These are phyloP conservation scores for Nigrograna mackinnonii DNA, from an alignment of 2,329 filamentous ascomycete genomes.

Conservation along the genomic window DNA sequence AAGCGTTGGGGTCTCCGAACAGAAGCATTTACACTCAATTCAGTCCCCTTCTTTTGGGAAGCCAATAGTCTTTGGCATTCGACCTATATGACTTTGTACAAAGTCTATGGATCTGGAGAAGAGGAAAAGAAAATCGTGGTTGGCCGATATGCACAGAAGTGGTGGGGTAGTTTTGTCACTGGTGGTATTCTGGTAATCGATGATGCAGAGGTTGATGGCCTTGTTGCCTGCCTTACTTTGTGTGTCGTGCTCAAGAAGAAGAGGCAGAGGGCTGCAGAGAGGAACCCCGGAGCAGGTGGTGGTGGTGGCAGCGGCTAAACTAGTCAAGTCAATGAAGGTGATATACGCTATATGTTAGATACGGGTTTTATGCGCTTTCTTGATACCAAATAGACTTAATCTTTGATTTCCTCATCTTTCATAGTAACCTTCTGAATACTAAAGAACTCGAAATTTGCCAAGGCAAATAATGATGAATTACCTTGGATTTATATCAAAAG, in stretches of 20 bases:
- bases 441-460: no score
- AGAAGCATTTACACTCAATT: constrained; percentile 20
- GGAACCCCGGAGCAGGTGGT: constrained; percentile 7
- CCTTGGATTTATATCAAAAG: no score
- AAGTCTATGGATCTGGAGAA: constrained; percentile 15
- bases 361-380: no score
- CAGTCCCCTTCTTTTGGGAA: constrained; percentile 21
- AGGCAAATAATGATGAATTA: no score
- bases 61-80: constrained; percentile 21
- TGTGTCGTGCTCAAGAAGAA: constrained; percentile 31
- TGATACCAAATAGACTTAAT: no score
- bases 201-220: constrained; percentile 19
- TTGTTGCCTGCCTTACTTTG: constrained; percentile 24
- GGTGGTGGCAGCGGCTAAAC: no score
- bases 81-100: constrained; percentile 25
- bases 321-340: no score
- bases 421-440: no score
- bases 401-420: no score
- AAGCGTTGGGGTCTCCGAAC: constrained; percentile 18
- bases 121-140: constrained; percentile 18
- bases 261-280: constrained; percentile 22
- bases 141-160: constrained; percentile 27
- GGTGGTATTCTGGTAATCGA: constrained; percentile 25
- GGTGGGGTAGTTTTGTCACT: constrained; percentile 22
- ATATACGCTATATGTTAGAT: no score